Evolutionary conservation across 768 basidiomycete species (phyloP), one percentile per base, ranked within the genome.

Genomic region (Lentinula raphanica): DNA sequence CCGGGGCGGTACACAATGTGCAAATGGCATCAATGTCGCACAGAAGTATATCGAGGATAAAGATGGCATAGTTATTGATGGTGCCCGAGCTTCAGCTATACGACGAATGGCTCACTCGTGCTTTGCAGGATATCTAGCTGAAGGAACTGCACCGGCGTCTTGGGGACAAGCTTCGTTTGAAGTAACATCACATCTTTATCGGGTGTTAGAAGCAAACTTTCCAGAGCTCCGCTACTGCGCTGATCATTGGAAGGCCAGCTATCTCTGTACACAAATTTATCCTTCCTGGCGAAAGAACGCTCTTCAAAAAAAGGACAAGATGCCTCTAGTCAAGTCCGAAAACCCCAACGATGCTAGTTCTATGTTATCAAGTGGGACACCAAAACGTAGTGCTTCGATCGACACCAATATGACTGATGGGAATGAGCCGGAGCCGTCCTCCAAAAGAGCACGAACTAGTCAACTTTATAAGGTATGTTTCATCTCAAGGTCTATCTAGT

Each of bases 211-310:
- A 27, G 9, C 6, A 9, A n/a, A n/a, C 11, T 60, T 50, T 35
- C 59, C 59, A 5, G 54, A 60, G 54, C 48, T 60, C 42, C 45
- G 44, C 2, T 29, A 56, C 27, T 60, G 59, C 15, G 54, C 23
- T 3, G 21, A 56, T 6, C 38, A 60, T 29, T 60, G 54, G 54
- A 60, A 60, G 54, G 40, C 55, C 15, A 42, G 39, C n/a, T 55
- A 55, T 19, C 31, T 55, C 36, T 42, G 31, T 15, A 59, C 40
- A 19, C 35, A 36, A 3, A 36, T 54, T 45, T 59, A 59, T 39
- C 36, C 59, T 3, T 7, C 17, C 19, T 59, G 59, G 59, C n/a
- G n/a, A n/a, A n/a, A n/a, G n/a, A n/a, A n/a, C n/a, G n/a, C n/a
- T n/a, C n/a, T n/a, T n/a, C n/a, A n/a, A n/a, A n/a, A n/a, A n/a